Base-by-base conservation (phyloP, 257 asterid genomes). In the Marsdenia floribunda region DNA sequence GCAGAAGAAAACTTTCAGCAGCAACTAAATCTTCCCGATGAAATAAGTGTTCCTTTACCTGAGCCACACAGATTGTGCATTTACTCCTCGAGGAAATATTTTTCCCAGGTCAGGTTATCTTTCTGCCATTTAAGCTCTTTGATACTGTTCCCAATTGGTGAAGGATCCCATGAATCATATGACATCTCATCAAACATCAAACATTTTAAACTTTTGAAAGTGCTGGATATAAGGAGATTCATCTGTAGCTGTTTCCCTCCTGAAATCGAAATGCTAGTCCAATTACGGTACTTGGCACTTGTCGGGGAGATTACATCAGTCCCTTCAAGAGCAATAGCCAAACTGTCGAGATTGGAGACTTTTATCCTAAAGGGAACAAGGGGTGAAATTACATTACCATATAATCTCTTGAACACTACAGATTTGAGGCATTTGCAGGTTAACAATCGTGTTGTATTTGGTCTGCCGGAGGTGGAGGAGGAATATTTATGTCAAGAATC, bases 211-310 rank as follows among this genome's bases (percentile, higher is more conserved):
- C 76, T 75, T 50, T 54, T 75, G 7, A 63, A 74, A 21, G 68
- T 75, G 5, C 16, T 75, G 11, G 55, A 71, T 52, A n/a, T 68
- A 6, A 24, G 54, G 54, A 16, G 73, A 55, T 13, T 68, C 50
- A 42, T 18, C 2, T 38, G 73, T 10, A 2, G 21, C 2, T 18
- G 6, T 68, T 54, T 55, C 10, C 64, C 61, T 29, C 13, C 33
- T 6, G 33, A 37, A 63, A 29, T 60, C 5, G 29, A 24, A 47
- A 15, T 13, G 9, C 70, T 80, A 6, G 47, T 64, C 71, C 26
- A 71, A n/a, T 75, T 75, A 73, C 70, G 76, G 60, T 80, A 52
- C 77, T 75, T 80, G 52, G 38, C 71, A 2, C 1, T n/a, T 19
- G 73, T 26, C 16, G 73, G 54, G 47, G 38, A 13, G 5, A 24